Evolutionary conservation across 192 early-diverging fungal genomes (phyloP).

Genomic region (Lobosporangium transversale): DNA sequence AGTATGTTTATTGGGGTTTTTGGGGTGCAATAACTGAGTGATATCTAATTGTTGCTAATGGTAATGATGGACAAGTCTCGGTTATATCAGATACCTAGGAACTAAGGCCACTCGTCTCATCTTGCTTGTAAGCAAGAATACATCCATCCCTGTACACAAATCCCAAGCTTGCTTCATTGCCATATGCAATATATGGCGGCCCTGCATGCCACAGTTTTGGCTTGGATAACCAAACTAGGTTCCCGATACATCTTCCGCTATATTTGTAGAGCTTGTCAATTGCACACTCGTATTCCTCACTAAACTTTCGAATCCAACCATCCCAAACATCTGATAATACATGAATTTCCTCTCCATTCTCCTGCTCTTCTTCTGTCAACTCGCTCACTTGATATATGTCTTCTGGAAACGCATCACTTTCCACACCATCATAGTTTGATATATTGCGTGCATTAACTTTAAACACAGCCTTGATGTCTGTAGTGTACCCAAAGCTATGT

Average conservation of each 20-base stretch:
- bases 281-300: background rate
- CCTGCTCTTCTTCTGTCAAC: too few relatives aligned
- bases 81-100: too few relatives aligned
- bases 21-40: too few relatives aligned
- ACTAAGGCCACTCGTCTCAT: too few relatives aligned
- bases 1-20: too few relatives aligned
- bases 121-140: slow-evolving; percentile 5
- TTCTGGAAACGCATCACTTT: too few relatives aligned
- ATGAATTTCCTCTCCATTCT: slow-evolving; percentile 3
- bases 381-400: too few relatives aligned
- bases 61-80: too few relatives aligned
- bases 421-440: background rate
- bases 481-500: slow-evolving; percentile 9
- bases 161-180: background rate
- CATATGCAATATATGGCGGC: background rate
- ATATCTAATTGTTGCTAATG: too few relatives aligned
- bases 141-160: slow-evolving; percentile 4
- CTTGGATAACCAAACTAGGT: background rate
- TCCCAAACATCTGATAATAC: slow-evolving; percentile 8
- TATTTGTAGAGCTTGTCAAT: background rate
- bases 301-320: too few relatives aligned
- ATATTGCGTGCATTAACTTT: background rate
- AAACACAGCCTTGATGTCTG: slow-evolving; percentile 8
- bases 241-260: background rate
- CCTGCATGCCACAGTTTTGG: background rate